Percentiles rank a stretch among this genome's conserved stretches.
These are phyloP conservation scores for Mollisia scopiformis DNA, from an alignment of 2,329 filamentous ascomycete genomes.

Conservation along the genomic window DNA sequence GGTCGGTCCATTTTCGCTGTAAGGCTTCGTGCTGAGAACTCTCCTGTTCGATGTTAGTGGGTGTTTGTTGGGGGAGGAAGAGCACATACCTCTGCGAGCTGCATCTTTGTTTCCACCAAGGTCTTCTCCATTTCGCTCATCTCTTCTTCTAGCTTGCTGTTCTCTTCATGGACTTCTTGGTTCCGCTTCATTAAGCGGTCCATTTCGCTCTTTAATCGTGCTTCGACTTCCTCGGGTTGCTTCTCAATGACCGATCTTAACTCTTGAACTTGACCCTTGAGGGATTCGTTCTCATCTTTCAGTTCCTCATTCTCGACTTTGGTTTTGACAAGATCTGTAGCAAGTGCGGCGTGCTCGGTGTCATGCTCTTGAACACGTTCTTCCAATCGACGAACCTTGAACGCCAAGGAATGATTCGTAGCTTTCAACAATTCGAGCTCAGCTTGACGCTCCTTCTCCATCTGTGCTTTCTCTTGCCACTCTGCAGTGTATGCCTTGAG, in stretches of 20 bases:
- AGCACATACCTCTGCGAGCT: conserved; percentile 85
- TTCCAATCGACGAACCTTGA: conserved; percentile 83
- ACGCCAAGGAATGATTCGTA: conserved; percentile 67
- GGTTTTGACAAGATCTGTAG: conserved; percentile 86
- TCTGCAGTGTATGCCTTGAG: conserved; percentile 81
- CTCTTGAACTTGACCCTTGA: conserved; percentile 84
- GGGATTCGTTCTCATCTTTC: conserved; percentile 84
- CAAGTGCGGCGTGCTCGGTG: conserved; percentile 85
- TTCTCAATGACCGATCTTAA: conserved; percentile 84
- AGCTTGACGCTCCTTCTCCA: conserved; percentile 78
- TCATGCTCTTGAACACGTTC: conserved; percentile 88
- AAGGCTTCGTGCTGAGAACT: conserved; percentile 73
- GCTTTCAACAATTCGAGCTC: conserved; percentile 77
- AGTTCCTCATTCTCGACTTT: conserved; percentile 94
- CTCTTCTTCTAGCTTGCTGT: conserved; percentile 84
- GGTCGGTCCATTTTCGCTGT: conserved; percentile 76
- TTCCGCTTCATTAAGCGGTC: conserved; percentile 92
- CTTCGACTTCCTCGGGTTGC: conserved; percentile 87
- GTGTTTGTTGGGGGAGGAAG: conserved; percentile 4
- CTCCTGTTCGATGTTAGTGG: conserved; percentile 51
- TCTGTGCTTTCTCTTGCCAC: conserved; percentile 89
- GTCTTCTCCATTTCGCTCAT: conserved; percentile 90
- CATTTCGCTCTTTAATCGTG: conserved; percentile 79
- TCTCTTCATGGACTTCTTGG: conserved; percentile 91
- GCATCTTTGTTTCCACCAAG: conserved; percentile 92